Percentiles rank a stretch among this genome's conserved stretches.
Conservation (phyloP, 306 rosid genomes). For the Cicer bijugum region DNA sequence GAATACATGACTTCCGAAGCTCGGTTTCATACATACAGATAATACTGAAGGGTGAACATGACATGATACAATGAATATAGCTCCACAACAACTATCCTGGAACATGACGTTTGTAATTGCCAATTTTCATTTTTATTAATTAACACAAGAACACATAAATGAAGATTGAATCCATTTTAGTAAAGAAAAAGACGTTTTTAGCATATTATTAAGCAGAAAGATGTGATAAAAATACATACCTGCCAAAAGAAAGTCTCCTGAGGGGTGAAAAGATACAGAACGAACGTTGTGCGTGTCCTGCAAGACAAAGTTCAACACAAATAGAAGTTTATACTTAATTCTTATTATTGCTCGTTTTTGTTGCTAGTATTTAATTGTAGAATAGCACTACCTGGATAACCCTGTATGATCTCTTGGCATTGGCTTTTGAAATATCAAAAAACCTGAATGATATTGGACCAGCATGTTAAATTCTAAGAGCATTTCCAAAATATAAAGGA, state of each 20-base stretch:
- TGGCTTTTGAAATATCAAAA: constrained; percentile 82
- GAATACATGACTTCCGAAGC: constrained; percentile 25
- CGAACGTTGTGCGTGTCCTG: constrained; percentile 97
- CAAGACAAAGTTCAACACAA: constrained; percentile 38
- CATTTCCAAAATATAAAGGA: constrained; percentile 37
- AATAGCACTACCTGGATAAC: constrained; percentile 76
- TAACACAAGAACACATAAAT: constrained; percentile 10
- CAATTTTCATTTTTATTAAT: constrained; percentile 29
- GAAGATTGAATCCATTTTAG: constrained; percentile 30
- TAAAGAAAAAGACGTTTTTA: background rate
- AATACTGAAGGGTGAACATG: constrained; percentile 13
- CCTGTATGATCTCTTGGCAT: constrained; percentile 88
- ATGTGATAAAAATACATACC: constrained; percentile 54
- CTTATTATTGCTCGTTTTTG: constrained; percentile 31
- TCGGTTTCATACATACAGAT: constrained; percentile 22
- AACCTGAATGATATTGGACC: constrained; percentile 59
- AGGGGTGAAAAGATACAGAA: constrained; percentile 86
- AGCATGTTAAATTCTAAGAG: constrained; percentile 40
- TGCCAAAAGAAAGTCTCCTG: constrained; percentile 90
- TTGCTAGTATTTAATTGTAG: constrained; percentile 44
- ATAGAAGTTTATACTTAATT: constrained; percentile 11
- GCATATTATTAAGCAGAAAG: constrained; percentile 14
- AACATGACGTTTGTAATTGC: constrained; percentile 6
- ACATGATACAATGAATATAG: constrained; percentile 5
- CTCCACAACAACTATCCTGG: background rate